Evolutionary conservation across 805 yeast genomes (phyloP), one percentile per base, ranked within the genome.

Genomic region (Cyberlindnera bimundalis): DNA sequence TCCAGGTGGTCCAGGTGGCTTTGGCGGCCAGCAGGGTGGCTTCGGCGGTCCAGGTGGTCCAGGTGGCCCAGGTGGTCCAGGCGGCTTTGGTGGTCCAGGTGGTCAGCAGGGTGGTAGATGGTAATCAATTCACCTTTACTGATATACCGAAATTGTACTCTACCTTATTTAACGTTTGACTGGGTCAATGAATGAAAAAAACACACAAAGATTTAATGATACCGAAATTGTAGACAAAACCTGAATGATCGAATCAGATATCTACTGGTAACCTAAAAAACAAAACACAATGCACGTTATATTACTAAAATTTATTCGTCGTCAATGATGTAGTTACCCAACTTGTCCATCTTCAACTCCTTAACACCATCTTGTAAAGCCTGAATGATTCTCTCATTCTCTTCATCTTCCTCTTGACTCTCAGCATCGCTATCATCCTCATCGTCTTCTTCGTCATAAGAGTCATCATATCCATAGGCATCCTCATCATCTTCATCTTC

Each of bases 261-360:
- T n/a, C n/a, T n/a, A n/a, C n/a, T n/a, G n/a, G n/a, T 9, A 27
- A 13, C 29, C 15, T 27, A 11, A 13, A 27, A 9, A 9, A 27
- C 13, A n/a, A 27, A 27, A n/a, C n/a, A n/a, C n/a, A n/a, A n/a
- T 27, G 29, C n/a, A 13, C 14, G 29, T 27, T 11, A 27, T n/a
- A 13, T 7, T 11, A 27, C 13, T 10, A 13, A 29, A 20, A 6
- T 13, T 20, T 33, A 23, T 16, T 41, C 36, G 18, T 51, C 66
- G 28, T 83, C 86, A 28, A 86, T 59, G 25, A 84, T 80, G 58
- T 86, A 86, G 61, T 86, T 86, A 29, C 96, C 96, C 33, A 86
- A 59, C 52, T 80, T 84, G 58, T 86, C 96, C 82, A 83, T 79
- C 58, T 83, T 84, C 49, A 86, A 62, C n/a, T 78, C 71, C 34